Conservation (phyloP, 1,139 yeast genomes). For the Hansenula sp. region DNA sequence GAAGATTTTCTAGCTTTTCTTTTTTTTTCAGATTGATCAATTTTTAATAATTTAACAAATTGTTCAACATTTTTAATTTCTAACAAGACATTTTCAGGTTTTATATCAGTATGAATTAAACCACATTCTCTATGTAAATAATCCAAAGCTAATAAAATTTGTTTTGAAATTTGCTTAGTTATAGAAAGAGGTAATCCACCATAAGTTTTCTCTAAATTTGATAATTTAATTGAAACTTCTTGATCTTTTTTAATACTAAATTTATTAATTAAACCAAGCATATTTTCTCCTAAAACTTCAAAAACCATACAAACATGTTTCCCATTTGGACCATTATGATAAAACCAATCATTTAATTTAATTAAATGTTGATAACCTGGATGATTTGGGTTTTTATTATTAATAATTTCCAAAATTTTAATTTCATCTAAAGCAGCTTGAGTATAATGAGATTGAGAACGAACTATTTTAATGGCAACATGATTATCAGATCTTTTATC, state of each 20-base stretch:
- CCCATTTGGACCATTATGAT: slow-evolving; percentile 78
- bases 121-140: slow-evolving; percentile 83
- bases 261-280: slow-evolving; percentile 64
- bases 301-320: slow-evolving; percentile 85
- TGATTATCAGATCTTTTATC: slow-evolving; percentile 51
- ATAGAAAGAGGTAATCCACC: slow-evolving; percentile 70
- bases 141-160: slow-evolving; percentile 70
- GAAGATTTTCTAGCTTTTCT: neutral
- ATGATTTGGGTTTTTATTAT: slow-evolving; percentile 48
- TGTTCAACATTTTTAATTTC: slow-evolving; percentile 76
- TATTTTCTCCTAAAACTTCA: slow-evolving; percentile 81
- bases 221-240: slow-evolving; percentile 2
- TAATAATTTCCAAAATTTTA: slow-evolving; percentile 47
- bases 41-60: slow-evolving; percentile 39
- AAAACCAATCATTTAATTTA: slow-evolving; percentile 67
- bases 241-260: slow-evolving; percentile 42
- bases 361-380: slow-evolving; percentile 74
- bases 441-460: slow-evolving; percentile 63
- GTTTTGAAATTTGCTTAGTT: slow-evolving; percentile 79
- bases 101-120: slow-evolving; percentile 85
- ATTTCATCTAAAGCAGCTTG: slow-evolving; percentile 89
- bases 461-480: slow-evolving; percentile 82
- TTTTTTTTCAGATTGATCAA: neutral
- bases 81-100: slow-evolving; percentile 84
- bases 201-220: slow-evolving; percentile 21